phyloP scores from a whole-genome alignment of 148 eudicot species.

The Fagopyrum tataricum region DNA sequence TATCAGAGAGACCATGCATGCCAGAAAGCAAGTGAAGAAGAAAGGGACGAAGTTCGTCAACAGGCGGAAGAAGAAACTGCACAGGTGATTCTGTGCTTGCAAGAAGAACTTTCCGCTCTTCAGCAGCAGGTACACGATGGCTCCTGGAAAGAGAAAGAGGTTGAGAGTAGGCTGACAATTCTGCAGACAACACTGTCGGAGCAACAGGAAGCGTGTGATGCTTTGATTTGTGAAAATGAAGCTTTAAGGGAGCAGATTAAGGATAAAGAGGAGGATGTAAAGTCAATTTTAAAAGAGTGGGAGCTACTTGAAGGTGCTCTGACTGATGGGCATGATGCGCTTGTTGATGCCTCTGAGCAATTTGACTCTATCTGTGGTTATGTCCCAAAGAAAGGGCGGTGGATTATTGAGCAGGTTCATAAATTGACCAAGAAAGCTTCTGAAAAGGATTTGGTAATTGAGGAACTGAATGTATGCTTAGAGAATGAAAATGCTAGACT shows the following conservation, averaged over 20 bases:
- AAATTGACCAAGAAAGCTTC: slow-evolving; percentile 46
- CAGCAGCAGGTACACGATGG: slow-evolving; percentile 67
- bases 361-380: slow-evolving; percentile 39
- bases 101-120: slow-evolving; percentile 76
- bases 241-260: slow-evolving; percentile 31
- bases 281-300: slow-evolving; percentile 42
- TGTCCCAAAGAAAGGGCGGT: slow-evolving; percentile 25
- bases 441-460: slow-evolving; percentile 58
- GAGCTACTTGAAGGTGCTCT: slow-evolving; percentile 51
- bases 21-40: slow-evolving; percentile 61
- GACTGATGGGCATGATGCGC: slow-evolving; percentile 57
- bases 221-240: slow-evolving; percentile 38
- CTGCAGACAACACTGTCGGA: slow-evolving; percentile 37
- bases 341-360: slow-evolving; percentile 52
- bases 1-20: slow-evolving; percentile 59
- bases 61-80: slow-evolving; percentile 99
- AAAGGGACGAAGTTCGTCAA: slow-evolving; percentile 71
- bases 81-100: slow-evolving; percentile 87
- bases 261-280: slow-evolving; percentile 46
- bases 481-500: slow-evolving; percentile 58
- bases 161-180: slow-evolving; percentile 30
- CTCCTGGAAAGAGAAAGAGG: slow-evolving; percentile 46
- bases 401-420: slow-evolving; percentile 52
- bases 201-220: slow-evolving; percentile 31
- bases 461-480: slow-evolving; percentile 48